These are phyloP conservation scores for Parascedosporium putredinis DNA, from an alignment of 2,329 filamentous ascomycete species.

Conservation along the genomic window DNA sequence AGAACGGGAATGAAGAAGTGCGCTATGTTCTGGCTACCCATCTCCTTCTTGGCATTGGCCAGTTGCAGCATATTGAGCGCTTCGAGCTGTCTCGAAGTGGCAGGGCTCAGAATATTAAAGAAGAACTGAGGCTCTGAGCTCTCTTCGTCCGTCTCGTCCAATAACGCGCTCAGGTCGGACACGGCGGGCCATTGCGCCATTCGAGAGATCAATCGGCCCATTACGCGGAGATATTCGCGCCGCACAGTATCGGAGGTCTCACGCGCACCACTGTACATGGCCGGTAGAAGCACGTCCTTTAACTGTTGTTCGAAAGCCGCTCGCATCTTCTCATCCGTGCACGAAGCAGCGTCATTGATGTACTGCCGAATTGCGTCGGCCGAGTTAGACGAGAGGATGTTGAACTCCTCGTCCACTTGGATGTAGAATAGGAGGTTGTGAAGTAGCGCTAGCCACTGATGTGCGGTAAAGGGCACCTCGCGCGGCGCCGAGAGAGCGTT, in stretches of 20 bases:
- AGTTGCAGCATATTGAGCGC: slow-evolving; percentile 68
- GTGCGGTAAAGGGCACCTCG: slow-evolving; percentile 49
- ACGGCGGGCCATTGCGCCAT: slow-evolving; percentile 62
- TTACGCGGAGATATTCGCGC: slow-evolving; percentile 67
- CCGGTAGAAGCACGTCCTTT: slow-evolving; percentile 56
- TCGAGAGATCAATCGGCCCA: slow-evolving; percentile 65
- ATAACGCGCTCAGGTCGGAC: slow-evolving; percentile 61
- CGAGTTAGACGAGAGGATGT: slow-evolving; percentile 69
- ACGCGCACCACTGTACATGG: slow-evolving; percentile 64
- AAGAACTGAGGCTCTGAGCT: slow-evolving; percentile 65
- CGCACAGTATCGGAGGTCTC: slow-evolving; percentile 77
- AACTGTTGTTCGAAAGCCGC: slow-evolving; percentile 48
- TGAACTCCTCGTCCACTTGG: slow-evolving; percentile 76
- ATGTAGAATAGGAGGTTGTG: slow-evolving; percentile 87
- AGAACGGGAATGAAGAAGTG: slow-evolving; percentile 84
- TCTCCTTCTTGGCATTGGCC: slow-evolving; percentile 51
- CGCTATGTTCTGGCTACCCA: slow-evolving; percentile 69
- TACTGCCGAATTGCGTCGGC: slow-evolving; percentile 72
- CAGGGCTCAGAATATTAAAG: slow-evolving; percentile 82
- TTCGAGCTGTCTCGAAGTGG: slow-evolving; percentile 73
- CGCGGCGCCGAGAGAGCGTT: slow-evolving; percentile 54
- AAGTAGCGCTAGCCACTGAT: slow-evolving; percentile 78
- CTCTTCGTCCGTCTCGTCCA: slow-evolving; percentile 55
- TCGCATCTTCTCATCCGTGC: slow-evolving; percentile 23
- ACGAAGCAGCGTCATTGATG: slow-evolving; percentile 50